Base-by-base conservation (phyloP, 371 early-diverging fungal genomes). In the Entomophthora muscae region DNA sequence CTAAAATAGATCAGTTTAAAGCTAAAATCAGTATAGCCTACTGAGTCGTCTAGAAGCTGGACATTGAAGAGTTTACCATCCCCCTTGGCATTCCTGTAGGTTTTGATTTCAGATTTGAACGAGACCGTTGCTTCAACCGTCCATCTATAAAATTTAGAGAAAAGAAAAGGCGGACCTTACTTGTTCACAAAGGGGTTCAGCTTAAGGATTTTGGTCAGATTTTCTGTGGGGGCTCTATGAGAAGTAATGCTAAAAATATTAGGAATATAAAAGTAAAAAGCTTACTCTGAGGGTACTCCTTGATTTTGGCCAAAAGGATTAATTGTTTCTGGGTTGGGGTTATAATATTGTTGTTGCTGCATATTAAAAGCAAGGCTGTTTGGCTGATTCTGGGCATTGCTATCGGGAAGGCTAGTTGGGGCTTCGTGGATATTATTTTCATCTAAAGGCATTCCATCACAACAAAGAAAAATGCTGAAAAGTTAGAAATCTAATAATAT, bases 41-140 rank as follows among this genome's bases (percentile, higher is more conserved):
- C 76, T 30, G 83, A 79, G 64, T 88, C 85, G 70, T 98, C 98
- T 30, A 88, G 75, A 54, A 98, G 73, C 21, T 83, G 85, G 56
- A 91, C 82, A 69, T 84, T 90, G 69, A 97, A 97, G 1, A 98
- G 79, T 64, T 84, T 85, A 21, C 99, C 99, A 33, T 85, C 83
- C 21, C 87, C 86, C 13, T 77, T 74, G 7, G 71, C 72, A 69
- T 95, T 96, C 63, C 72, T 79, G 88, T 87, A 98, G 22, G 71
- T 73, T 63, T 80, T 83, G 64, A 98, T 85, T 1, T 85, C 84
- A 1, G 86, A 78, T 75, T 98, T 98, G 61, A 79, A 74, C 23
- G 85, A 79, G 21, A 90, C 88, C 32, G 91, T 82, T 0, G 90
- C 98, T 64, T 83, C 78, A 70, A 98, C 94, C 10, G 91, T 92